Evolutionary conservation across 2,329 filamentous ascomycete genomes (phyloP), one percentile per base, ranked within the genome.

Genomic region (Lasiodiplodia hormozganensis): DNA sequence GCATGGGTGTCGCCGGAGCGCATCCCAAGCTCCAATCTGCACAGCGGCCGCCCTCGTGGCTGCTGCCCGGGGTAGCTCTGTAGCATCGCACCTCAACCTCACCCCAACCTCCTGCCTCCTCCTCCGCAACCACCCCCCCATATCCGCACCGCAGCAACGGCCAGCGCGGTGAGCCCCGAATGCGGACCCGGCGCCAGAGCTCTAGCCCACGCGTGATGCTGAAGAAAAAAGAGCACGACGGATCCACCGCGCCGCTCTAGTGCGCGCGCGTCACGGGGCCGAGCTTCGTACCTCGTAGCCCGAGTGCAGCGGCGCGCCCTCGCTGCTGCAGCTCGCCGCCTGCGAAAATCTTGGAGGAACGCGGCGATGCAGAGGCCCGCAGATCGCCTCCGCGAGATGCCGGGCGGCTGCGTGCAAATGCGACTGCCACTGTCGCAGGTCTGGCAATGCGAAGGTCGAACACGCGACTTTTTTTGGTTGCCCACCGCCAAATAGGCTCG

Each of bases 321-420:
- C 54, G 56, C 65, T 68, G 65, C 65, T 68, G 65, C 65, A 62
- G 47, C 54, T 68, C 56, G 65, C 65, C 54, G 65, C 54, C 65
- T n/a, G 53, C 53, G 28, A 67, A 31, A 58, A 58, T 52, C 51
- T 56, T 58, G 65, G 64, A 66, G 65, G 62, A 40, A 54, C 38
- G 62, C 62, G 62, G 34, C 62, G 62, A 66, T 66, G 62, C 62
- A 66, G 38, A 28, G 38, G 28, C 51, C 62, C 62, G 62, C 62
- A 14, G 56, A 68, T 68, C 65, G 56, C 49, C 56, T 62, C 54
- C 56, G 54, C 57, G 47, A 34, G 21, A 25, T 62, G 65, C 65
- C 57, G 65, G 57, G 47, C 49, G 34, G 47, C 54, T 53, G 64
- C 51, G n/a, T 65, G 49, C 28, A n/a, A 64, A 64, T 64, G 60